Conservation (phyloP, 257 asterid genomes). For the Leonotis leonurus region DNA sequence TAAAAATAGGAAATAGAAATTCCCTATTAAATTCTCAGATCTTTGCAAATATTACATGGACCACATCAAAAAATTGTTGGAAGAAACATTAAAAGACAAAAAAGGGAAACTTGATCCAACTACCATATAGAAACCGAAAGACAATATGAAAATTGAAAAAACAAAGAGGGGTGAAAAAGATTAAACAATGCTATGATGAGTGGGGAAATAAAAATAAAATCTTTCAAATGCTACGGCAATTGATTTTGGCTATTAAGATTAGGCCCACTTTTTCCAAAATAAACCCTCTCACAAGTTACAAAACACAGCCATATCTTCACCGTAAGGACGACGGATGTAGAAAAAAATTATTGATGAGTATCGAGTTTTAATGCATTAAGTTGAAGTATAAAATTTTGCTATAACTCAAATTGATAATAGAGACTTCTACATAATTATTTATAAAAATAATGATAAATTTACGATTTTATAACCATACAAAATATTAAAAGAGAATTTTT, state of each 20-base stretch:
- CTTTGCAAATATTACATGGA: conserved; percentile 30
- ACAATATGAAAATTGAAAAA: conserved; percentile 2
- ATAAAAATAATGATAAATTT: too few relatives aligned
- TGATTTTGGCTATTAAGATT: conserved; percentile 55
- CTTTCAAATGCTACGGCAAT: conserved; percentile 38
- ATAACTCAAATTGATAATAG: too few relatives aligned
- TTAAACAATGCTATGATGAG: neutral
- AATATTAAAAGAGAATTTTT: too few relatives aligned
- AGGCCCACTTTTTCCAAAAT: conserved; percentile 45
- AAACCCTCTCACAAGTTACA: conserved; percentile 25
- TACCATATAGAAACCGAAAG: conserved; percentile 20
- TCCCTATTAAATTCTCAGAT: conserved; percentile 18
- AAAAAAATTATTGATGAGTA: too few relatives aligned
- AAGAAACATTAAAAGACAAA: conserved; percentile 8
- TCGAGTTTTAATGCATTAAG: too few relatives aligned
- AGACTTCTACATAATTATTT: too few relatives aligned
- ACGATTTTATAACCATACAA: too few relatives aligned
- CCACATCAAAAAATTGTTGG: conserved; percentile 17
- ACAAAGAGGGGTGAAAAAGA: conserved; percentile 1
- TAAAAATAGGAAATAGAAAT: neutral
- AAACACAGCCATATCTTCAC: too few relatives aligned
- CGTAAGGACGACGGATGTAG: too few relatives aligned
- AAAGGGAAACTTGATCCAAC: conserved; percentile 28
- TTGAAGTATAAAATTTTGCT: too few relatives aligned
- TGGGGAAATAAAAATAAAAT: conserved; percentile 25